phyloP scores from a whole-genome alignment of 2,329 filamentous ascomycete species.

The Ascochyta pisi region DNA sequence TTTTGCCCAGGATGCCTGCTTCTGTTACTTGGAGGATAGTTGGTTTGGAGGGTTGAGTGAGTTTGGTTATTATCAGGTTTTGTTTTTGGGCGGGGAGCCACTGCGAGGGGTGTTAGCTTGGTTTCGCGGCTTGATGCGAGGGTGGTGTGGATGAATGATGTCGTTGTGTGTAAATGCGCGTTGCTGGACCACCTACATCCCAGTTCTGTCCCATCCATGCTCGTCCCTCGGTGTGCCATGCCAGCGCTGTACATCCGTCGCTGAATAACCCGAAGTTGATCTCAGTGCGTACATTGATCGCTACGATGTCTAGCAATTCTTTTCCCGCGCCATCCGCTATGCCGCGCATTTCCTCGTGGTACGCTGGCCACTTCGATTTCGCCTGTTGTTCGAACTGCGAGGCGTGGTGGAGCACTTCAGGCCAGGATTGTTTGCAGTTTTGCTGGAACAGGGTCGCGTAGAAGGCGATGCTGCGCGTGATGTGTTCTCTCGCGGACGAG shows the following conservation, averaged over 20 bases:
- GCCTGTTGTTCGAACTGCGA: conserved; percentile 57
- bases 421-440: conserved; percentile 57
- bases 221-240: conserved; percentile 50
- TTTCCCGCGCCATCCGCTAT: conserved; percentile 60
- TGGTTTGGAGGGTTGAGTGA: conserved; percentile 54
- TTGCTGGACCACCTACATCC: conserved; percentile 51
- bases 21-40: conserved; percentile 65
- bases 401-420: conserved; percentile 54
- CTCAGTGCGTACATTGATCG: conserved; percentile 65
- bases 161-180: no score
- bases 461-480: conserved; percentile 55
- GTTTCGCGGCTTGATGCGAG: no score
- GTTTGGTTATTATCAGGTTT: conserved; percentile 59
- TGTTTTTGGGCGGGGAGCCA: conserved; percentile 61
- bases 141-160: no score
- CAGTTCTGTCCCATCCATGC: conserved; percentile 64
- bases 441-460: conserved; percentile 57
- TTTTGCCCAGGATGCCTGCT: conserved; percentile 69
- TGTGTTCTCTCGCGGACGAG: conserved; percentile 46
- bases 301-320: conserved; percentile 60
- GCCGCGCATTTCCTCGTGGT: conserved; percentile 57
- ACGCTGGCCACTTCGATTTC: conserved; percentile 51
- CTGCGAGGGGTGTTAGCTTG: conserved; percentile 23
- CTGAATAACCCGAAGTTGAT: conserved; percentile 64
- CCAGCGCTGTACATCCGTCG: conserved; percentile 64